Evolutionary conservation across 2,329 filamentous ascomycete species (phyloP), one percentile per base, ranked within the genome.

Genomic region (Tetracladium maxilliforme): DNA sequence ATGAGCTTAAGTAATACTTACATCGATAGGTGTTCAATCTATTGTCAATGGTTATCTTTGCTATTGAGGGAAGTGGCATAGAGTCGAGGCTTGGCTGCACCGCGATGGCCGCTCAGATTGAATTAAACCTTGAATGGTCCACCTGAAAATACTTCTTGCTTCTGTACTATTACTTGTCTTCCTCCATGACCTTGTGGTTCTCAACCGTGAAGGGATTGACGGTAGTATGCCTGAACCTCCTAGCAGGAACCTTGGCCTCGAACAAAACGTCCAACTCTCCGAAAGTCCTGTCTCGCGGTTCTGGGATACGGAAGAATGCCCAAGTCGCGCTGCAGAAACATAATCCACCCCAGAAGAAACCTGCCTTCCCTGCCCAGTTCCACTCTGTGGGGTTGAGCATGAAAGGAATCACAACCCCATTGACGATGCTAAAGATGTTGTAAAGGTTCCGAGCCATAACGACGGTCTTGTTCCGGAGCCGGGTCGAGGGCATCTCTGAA

Each of bases 381-480:
- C 86, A 93, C 1, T 71, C 77, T 2, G 60, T 64, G 0, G 84
- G 82, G 52, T 93, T 93, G 21, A 92, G 64, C 84, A 93, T 93
- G 52, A 92, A 92, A 0, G 84, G 84, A 0, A 82, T 92, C 20
- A 93, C 51, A 4, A 92, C 76, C 25, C 71, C 75, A 43, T 73
- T 81, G 39, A 92, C 54, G 36, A 94, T 92, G 34, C 69, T 78
- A 25, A 92, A 56, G 41, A 90, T 86, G 59, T 66, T 70, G 33
- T 32, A 34, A 19, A 83, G 55, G 38, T 82, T 80, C 28, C 84
- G 76, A 2, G 79, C 83, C 3, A 93, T 64, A 2, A 90, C 84
- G 13, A 92, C 78, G 1, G 86, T 92, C 58, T 93, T 93, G 56
- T 92, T 86, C 43, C 86, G 78, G 17, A 94, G 62, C 3, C 84